phyloP scores from a whole-genome alignment of 1,284 basidiomycete species.

The Gomphus bonarii region DNA sequence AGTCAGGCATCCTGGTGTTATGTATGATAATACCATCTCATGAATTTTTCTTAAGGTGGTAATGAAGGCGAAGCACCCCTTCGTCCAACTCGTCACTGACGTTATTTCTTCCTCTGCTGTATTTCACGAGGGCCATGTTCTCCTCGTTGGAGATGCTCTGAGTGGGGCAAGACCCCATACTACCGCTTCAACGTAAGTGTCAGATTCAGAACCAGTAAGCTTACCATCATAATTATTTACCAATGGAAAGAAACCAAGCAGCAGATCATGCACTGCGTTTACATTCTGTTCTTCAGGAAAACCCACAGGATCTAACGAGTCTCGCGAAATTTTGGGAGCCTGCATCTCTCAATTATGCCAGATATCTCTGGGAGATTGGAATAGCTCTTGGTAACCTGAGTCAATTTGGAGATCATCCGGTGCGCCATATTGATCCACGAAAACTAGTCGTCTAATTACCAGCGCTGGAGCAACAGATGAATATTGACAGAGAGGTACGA shows the following conservation, averaged over 20 bases:
- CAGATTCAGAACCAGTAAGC: no score
- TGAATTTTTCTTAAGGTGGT: not conserved
- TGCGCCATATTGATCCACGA: not conserved
- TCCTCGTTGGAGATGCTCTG: slow-evolving; percentile 8
- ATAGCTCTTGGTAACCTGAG: slow-evolving; percentile 7
- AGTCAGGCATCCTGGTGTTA: not conserved
- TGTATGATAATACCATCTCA: not conserved
- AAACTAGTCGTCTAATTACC: not conserved
- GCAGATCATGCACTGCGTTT: slow-evolving; percentile 10
- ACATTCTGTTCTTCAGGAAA: not conserved
- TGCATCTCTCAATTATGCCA: slow-evolving; percentile 5
- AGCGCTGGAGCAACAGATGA: slow-evolving; percentile 2
- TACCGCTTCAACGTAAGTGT: slow-evolving; percentile 7
- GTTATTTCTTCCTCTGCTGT: slow-evolving; percentile 6
- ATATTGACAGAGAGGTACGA: slow-evolving; percentile 6
- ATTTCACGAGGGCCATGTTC: slow-evolving; percentile 10
- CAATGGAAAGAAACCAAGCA: slow-evolving; percentile 1
- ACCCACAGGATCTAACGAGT: not conserved
- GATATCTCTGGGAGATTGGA: slow-evolving; percentile 7
- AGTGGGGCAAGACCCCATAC: slow-evolving; percentile 11
- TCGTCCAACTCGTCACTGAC: slow-evolving; percentile 9
- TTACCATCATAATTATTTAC: not conserved
- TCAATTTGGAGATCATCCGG: slow-evolving; percentile 11
- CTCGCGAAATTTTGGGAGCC: slow-evolving; percentile 4
- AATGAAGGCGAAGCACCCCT: slow-evolving; percentile 9